A percentile compares a stretch with the other conserved stretches of the same genome.
Conservation (phyloP, 1,284 basidiomycete species). For the Ceratobasidium sp. region DNA sequence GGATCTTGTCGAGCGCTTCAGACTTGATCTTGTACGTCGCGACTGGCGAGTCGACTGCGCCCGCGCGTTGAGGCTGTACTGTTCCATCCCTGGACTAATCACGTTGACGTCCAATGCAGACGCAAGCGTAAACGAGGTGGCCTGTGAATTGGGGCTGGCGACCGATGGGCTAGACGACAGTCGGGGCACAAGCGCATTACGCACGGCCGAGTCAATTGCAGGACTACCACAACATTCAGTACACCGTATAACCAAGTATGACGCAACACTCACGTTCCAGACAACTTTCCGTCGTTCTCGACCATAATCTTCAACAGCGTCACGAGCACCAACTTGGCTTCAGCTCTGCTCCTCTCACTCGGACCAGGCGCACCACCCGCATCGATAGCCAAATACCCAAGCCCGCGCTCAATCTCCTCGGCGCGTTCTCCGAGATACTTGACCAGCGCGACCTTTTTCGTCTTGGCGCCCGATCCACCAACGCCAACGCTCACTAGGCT, state of each 20-base stretch:
- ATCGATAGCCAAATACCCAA: slow-evolving; percentile 68
- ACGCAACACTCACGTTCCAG: slow-evolving; percentile 68
- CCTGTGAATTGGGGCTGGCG: slow-evolving; percentile 28
- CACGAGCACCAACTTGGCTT: slow-evolving; percentile 79
- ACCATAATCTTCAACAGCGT: slow-evolving; percentile 79
- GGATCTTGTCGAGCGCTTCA: slow-evolving; percentile 76
- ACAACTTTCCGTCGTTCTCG: slow-evolving; percentile 83
- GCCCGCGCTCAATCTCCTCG: slow-evolving; percentile 76
- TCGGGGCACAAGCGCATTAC: slow-evolving; percentile 68
- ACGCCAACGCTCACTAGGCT: slow-evolving; percentile 71
- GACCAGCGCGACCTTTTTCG: slow-evolving; percentile 79
- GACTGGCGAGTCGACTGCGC: slow-evolving; percentile 46
- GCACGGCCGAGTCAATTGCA: slow-evolving; percentile 69
- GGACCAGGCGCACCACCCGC: slow-evolving; percentile 46
- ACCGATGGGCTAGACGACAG: slow-evolving; percentile 47
- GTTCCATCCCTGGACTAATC: slow-evolving; percentile 8
- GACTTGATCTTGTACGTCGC: slow-evolving; percentile 56
- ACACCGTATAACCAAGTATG: neutral
- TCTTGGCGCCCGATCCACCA: slow-evolving; percentile 59
- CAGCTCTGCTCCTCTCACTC: slow-evolving; percentile 64
- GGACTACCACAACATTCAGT: slow-evolving; percentile 56
- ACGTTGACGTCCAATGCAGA: slow-evolving; percentile 26
- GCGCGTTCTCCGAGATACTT: slow-evolving; percentile 78
- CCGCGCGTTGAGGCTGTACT: slow-evolving; percentile 42
- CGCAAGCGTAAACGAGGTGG: slow-evolving; percentile 39